phyloP scores from a whole-genome alignment of 805 yeast species.

The Candida chauliodis region DNA sequence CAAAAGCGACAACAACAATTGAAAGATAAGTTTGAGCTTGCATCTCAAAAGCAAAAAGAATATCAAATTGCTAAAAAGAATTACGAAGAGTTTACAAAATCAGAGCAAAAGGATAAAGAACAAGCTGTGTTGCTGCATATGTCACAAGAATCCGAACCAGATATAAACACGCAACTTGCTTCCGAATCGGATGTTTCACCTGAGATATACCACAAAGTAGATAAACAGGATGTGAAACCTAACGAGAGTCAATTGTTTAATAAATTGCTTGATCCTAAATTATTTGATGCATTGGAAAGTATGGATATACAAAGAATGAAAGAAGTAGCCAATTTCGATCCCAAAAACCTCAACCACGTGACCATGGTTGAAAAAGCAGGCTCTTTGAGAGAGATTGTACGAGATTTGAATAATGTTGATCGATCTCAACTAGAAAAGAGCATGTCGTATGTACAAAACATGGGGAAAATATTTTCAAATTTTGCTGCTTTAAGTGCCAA shows the following conservation, averaged over 20 bases:
- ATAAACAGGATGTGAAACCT: not conserved
- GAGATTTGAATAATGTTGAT: constrained; percentile 24
- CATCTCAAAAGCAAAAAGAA: constrained; percentile 10
- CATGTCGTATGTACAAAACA: constrained; percentile 19
- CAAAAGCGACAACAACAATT: constrained; percentile 23
- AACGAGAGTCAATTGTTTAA: constrained; percentile 17
- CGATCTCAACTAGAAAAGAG: constrained; percentile 23
- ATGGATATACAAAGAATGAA: constrained; percentile 22
- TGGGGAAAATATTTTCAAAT: constrained; percentile 19
- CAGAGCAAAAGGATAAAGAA: not conserved
- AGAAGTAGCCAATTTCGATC: constrained; percentile 13
- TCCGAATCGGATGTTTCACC: not conserved
- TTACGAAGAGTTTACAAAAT: constrained; percentile 4
- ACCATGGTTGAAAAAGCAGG: constrained; percentile 24
- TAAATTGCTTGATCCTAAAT: constrained; percentile 24
- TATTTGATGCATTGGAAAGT: constrained; percentile 24
- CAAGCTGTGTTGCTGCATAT: not conserved
- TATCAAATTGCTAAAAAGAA: constrained; percentile 3
- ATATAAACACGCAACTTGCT: not conserved
- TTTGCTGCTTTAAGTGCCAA: constrained; percentile 8
- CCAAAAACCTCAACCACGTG: constrained; percentile 13
- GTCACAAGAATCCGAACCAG: not conserved
- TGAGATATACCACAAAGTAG: not conserved
- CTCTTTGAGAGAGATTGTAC: constrained; percentile 22
- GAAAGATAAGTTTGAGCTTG: constrained; percentile 9